Evolutionary conservation across 768 basidiomycete species (phyloP).

Genomic region (Kwoniella mangroviensis): DNA sequence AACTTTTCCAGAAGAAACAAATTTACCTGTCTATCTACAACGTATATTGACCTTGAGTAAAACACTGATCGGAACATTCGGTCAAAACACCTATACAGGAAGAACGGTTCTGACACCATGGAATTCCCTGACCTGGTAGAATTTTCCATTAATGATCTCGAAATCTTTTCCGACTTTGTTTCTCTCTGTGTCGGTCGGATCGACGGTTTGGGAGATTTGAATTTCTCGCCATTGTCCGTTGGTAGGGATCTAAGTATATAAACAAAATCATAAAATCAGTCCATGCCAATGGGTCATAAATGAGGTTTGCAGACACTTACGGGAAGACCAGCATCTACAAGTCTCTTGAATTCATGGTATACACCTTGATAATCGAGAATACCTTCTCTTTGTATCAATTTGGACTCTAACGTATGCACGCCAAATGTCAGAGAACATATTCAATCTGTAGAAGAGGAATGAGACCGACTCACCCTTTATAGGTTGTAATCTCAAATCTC

Average conservation of each 20-base stretch:
- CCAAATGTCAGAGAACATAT: no score
- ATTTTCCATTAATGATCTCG: conserved; percentile 39
- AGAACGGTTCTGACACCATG: conserved; percentile 48
- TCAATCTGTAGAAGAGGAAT: conserved; percentile 21
- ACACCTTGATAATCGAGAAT: conserved; percentile 51
- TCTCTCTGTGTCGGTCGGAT: conserved; percentile 41
- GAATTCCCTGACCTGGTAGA: conserved; percentile 45
- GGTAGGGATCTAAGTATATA: conserved; percentile 31
- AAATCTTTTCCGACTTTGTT: conserved; percentile 43
- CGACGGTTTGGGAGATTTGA: conserved; percentile 46
- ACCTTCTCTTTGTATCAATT: conserved; percentile 47
- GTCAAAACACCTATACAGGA: conserved; percentile 34
- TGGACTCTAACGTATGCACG: not conserved
- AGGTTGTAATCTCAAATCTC: conserved; percentile 41
- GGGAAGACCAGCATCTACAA: conserved; percentile 47
- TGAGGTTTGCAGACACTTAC: conserved; percentile 16
- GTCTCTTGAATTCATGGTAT: conserved; percentile 50
- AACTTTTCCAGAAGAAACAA: no score
- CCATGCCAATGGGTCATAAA: no score
- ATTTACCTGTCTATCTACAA: no score
- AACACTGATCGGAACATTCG: not conserved
- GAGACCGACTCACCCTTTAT: conserved; percentile 29
- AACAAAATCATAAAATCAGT: no score
- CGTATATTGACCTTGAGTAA: no score
- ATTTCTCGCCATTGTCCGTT: conserved; percentile 52